A percentile compares a stretch with the other conserved stretches of the same genome.
phyloP scores from a whole-genome alignment of 495 filamentous ascomycete genomes.

The Talaromyces adpressus region DNA sequence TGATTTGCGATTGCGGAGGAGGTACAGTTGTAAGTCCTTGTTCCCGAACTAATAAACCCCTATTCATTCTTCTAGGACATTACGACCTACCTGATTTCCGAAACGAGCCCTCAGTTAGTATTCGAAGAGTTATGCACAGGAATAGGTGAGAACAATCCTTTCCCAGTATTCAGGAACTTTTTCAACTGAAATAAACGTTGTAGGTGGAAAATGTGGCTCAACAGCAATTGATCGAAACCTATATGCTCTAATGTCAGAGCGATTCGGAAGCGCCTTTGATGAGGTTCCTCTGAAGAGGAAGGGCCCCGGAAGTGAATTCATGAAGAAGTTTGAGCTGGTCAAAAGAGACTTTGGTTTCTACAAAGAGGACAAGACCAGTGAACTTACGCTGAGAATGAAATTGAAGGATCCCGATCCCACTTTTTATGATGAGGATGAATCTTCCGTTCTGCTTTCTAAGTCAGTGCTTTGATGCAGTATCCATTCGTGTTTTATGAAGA shows the following conservation, averaged over 20 bases:
- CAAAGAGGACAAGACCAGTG: not conserved
- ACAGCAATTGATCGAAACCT: constrained; percentile 41
- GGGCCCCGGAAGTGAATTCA: constrained; percentile 8
- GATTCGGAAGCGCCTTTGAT: constrained; percentile 12
- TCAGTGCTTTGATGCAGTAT: not conserved
- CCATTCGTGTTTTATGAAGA: not conserved
- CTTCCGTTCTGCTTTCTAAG: not conserved
- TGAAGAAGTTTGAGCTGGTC: constrained; percentile 5
- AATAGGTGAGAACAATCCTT: not conserved
- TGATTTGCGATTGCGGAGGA: constrained; percentile 53
- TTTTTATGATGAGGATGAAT: constrained; percentile 7
- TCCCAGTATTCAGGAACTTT: not conserved
- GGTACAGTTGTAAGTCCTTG: constrained; percentile 46
- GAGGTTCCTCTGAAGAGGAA: constrained; percentile 3
- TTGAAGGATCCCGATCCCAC: not conserved
- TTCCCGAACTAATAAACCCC: not conserved
- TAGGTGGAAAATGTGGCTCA: constrained; percentile 43
- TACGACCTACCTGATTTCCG: constrained; percentile 21
- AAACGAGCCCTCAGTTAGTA: not conserved
- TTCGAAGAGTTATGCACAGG: constrained; percentile 7
- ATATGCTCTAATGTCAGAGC: constrained; percentile 25
- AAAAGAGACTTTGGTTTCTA: constrained; percentile 8
- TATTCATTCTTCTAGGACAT: constrained; percentile 32
- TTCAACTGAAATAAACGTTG: not conserved
- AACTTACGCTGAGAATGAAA: constrained; percentile 2